Evolutionary conservation across 2,329 filamentous ascomycete genomes (phyloP).

Genomic region (Fonsecaea nubica): DNA sequence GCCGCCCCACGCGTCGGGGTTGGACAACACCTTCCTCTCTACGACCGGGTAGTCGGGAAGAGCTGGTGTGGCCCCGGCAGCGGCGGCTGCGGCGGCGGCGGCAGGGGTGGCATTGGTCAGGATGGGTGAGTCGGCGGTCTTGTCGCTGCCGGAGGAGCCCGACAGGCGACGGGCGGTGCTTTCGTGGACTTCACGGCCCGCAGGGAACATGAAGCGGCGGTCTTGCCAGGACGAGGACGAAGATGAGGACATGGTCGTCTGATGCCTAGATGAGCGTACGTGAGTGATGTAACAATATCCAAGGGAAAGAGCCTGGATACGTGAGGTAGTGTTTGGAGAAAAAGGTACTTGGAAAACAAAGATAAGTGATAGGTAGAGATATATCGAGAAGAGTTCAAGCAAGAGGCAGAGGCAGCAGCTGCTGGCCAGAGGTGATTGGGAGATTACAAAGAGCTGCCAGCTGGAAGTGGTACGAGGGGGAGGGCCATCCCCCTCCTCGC

Average conservation of each 20-base stretch:
- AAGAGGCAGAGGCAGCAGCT: no score
- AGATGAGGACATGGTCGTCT: constrained; percentile 5
- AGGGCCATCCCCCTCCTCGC: background rate
- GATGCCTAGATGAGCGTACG: background rate
- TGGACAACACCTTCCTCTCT: constrained; percentile 23
- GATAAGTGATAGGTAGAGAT: constrained; percentile 2
- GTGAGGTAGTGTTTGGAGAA: background rate
- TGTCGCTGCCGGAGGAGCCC: constrained; percentile 12
- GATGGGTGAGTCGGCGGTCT: constrained; percentile 6
- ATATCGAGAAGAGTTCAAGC: background rate
- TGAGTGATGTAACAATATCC: background rate
- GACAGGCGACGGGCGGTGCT: constrained; percentile 26
- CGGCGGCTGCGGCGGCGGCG: constrained; percentile 4
- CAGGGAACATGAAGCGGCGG: constrained; percentile 37
- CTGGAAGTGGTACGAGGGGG: background rate
- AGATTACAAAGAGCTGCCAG: constrained; percentile 2
- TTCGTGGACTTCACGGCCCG: constrained; percentile 33
- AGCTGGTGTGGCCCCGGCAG: constrained; percentile 16
- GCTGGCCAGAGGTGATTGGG: background rate
- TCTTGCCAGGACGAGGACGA: constrained; percentile 35
- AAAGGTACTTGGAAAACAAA: background rate
- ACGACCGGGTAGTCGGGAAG: constrained; percentile 10
- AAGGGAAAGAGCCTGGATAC: background rate
- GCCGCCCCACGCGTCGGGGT: constrained; percentile 30
- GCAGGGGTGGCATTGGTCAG: constrained; percentile 7